Conservation (phyloP, 1,139 yeast genomes). For the Wickerhamiella pararugosa region DNA sequence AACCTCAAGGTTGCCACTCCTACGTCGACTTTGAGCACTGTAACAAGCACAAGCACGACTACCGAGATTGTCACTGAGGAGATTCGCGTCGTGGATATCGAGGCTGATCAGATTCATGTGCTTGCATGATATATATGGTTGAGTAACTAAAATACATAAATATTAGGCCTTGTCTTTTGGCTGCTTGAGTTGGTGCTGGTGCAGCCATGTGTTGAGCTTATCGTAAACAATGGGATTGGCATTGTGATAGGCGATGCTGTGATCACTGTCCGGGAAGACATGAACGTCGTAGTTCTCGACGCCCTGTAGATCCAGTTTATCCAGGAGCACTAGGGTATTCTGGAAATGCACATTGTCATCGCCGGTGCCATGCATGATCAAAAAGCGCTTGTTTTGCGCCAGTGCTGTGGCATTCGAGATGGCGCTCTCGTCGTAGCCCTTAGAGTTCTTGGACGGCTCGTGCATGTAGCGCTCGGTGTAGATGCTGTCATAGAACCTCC, state of each 20-base stretch:
- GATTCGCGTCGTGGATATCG: too few relatives aligned
- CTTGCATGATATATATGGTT: too few relatives aligned
- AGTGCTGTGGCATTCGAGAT: conserved; percentile 34
- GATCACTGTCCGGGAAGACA: conserved; percentile 89
- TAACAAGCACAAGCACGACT: too few relatives aligned
- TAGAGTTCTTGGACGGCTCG: conserved; percentile 38
- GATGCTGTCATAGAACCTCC: conserved; percentile 66
- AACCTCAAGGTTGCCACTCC: too few relatives aligned
- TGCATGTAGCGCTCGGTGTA: conserved; percentile 90
- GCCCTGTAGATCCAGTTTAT: conserved; percentile 42
- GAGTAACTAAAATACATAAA: too few relatives aligned
- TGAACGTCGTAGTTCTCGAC: conserved; percentile 81
- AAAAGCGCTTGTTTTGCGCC: conserved; percentile 46
- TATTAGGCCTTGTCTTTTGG: too few relatives aligned
- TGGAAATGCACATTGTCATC: conserved; percentile 96
- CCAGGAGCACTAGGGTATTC: conserved; percentile 63
- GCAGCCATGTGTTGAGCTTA: conserved; percentile 56
- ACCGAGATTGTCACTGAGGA: too few relatives aligned
- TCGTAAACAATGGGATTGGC: conserved; percentile 66
- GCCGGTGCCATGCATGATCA: conserved; percentile 89
- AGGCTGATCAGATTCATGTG: too few relatives aligned
- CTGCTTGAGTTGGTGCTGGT: conserved; percentile 20
- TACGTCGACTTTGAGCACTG: too few relatives aligned
- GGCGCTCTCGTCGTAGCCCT: conserved; percentile 36
- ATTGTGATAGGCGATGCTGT: conserved; percentile 62